Conservation (phyloP, 495 filamentous ascomycete species). For the Daldinia decipiens region DNA sequence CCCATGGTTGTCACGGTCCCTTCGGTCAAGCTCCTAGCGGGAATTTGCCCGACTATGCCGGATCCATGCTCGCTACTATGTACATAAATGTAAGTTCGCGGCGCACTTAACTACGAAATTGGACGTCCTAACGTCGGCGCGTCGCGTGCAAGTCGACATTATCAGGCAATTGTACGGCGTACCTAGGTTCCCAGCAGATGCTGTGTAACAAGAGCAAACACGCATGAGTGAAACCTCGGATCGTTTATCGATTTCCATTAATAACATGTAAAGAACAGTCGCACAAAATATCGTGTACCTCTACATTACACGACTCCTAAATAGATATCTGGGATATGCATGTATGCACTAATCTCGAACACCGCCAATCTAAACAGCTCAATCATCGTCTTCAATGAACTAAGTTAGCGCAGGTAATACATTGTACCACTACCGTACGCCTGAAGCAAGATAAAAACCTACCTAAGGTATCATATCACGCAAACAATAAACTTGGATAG, state of each 20-base stretch:
- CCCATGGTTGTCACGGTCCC: conserved; percentile 10
- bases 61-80: conserved; percentile 1
- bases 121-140: conserved; percentile 13
- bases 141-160: conserved; percentile 16
- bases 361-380: neutral
- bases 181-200: conserved; percentile 4
- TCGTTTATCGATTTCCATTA: neutral
- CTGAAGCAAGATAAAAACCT: neutral
- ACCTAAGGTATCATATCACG: neutral
- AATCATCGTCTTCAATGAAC: neutral
- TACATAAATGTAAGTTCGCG: conserved; percentile 3
- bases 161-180: neutral
- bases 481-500: neutral
- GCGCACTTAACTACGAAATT: neutral
- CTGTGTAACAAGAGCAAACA: conserved; percentile 37
- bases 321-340: neutral
- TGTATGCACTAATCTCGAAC: neutral
- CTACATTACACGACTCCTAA: neutral
- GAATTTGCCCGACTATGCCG: conserved; percentile 22
- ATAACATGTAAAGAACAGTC: conserved; percentile 1
- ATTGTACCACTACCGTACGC: neutral
- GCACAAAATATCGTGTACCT: neutral
- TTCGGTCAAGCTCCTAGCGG: conserved; percentile 27
- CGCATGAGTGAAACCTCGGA: conserved; percentile 7
- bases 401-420: neutral